Evolutionary conservation across 2,329 filamentous ascomycete species (phyloP), one percentile per base, ranked within the genome.

Genomic region (Thelonectria rubi): DNA sequence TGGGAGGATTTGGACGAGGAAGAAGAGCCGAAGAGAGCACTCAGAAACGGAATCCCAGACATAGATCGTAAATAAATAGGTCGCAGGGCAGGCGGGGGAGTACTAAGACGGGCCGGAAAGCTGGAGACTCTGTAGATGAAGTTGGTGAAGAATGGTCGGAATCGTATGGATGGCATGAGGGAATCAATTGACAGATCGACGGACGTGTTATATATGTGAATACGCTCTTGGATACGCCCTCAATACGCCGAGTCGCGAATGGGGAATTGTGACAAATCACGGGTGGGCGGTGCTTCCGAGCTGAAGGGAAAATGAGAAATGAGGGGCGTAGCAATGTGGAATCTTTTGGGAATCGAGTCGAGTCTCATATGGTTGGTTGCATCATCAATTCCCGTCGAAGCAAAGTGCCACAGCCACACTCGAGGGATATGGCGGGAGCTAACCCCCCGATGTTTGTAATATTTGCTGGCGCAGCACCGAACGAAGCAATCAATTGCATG

Each of bases 31-130:
- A 97, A 97, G 2, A 97, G 80, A 58, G 89, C 87, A 69, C 91
- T 84, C 39, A 97, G 73, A 69, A 97, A 92, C 1, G 93, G 91
- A 72, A 97, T 90, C 2, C 85, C 85, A 55, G 92, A 89, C 87
- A 94, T 93, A 70, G 91, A 90, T 60, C 73, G 76, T 53, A 75
- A 69, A 62, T 65, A 75, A 55, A 66, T 64, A 53, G 65, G 73
- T 63, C 67, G 74, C 24, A 69, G 65, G 40, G 66, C 61, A 48
- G 64, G 74, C 58, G 73, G 69, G 63, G 74, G 69, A 69, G 26
- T 9, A 30, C 73, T 74, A 55, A 73, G 69, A 56, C 78, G 77
- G 48, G 78, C 77, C 43, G 77, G 76, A 69, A 82, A 74, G 68
- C 75, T 80, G 63, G 81, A 82, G 62, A 86, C 72, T 5, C 79